Percentiles rank a stretch among this genome's conserved stretches.
Evolutionary conservation across 2,329 filamentous ascomycete species (phyloP).

Genomic region (Alternaria panax): DNA sequence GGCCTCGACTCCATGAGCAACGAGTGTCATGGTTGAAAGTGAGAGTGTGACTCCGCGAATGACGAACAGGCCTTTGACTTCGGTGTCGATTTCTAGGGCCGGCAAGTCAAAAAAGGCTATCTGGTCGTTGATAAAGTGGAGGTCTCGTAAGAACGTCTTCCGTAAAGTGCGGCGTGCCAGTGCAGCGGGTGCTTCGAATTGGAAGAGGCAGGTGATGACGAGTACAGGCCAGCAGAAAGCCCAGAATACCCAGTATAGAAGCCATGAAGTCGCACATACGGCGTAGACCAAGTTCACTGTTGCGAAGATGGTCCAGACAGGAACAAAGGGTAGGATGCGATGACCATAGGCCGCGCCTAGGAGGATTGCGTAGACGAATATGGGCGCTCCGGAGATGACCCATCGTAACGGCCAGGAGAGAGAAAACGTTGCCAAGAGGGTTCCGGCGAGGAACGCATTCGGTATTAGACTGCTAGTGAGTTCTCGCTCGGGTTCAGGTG

Average conservation of each 20-base stretch:
- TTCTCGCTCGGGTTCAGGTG: constrained; percentile 18
- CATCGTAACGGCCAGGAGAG: constrained; percentile 43
- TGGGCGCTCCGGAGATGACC: constrained; percentile 53
- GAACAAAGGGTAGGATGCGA: constrained; percentile 55
- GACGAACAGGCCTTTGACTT: constrained; percentile 61
- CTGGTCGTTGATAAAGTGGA: constrained; percentile 61
- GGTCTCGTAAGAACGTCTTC: constrained; percentile 49
- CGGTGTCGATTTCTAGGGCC: constrained; percentile 63
- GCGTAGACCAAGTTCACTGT: constrained; percentile 58
- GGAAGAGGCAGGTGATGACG: constrained; percentile 55
- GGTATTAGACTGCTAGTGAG: constrained; percentile 23
- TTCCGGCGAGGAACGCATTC: constrained; percentile 21
- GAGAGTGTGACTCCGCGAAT: constrained; percentile 62
- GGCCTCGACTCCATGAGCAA: constrained; percentile 62
- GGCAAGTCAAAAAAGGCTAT: constrained; percentile 60
- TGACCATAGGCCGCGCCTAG: constrained; percentile 47
- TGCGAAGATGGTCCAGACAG: constrained; percentile 57
- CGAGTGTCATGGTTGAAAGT: constrained; percentile 58
- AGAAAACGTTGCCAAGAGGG: constrained; percentile 12
- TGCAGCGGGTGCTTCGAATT: constrained; percentile 53
- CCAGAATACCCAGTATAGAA: constrained; percentile 57
- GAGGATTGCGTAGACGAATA: constrained; percentile 48
- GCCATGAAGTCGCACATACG: constrained; percentile 61
- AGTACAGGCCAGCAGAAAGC: constrained; percentile 53
- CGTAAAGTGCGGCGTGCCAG: constrained; percentile 49